Evolutionary conservation across 2,329 filamentous ascomycete genomes (phyloP).

Genomic region (Dryadomyces quercivorus): DNA sequence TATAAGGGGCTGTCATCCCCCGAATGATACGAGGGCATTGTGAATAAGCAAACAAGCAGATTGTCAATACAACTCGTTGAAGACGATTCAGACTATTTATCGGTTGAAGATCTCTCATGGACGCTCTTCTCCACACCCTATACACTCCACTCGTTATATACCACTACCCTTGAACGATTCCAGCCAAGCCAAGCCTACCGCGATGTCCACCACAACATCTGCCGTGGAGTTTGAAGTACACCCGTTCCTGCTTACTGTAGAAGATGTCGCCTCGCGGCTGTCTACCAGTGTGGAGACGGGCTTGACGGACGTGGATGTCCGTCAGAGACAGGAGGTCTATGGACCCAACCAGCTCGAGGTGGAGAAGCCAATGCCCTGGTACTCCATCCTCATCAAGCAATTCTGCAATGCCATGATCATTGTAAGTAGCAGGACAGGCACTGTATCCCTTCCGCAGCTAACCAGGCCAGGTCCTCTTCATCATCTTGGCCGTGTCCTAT

Average conservation of each 20-base stretch:
- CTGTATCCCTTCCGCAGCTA: constrained; percentile 8
- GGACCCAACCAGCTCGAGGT: constrained; percentile 61
- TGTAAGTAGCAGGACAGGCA: constrained; percentile 23
- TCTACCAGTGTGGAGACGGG: constrained; percentile 55
- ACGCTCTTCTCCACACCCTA: not conserved
- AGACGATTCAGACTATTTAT: no score
- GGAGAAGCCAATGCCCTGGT: constrained; percentile 53
- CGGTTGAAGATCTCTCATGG: not conserved
- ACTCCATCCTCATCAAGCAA: constrained; percentile 62
- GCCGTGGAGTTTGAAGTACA: not conserved
- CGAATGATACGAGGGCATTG: not conserved
- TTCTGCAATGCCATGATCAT: constrained; percentile 69
- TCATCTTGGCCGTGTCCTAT: constrained; percentile 64
- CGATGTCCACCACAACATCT: not conserved
- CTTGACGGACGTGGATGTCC: constrained; percentile 47
- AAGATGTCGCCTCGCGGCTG: constrained; percentile 50
- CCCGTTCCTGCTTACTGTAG: constrained; percentile 36
- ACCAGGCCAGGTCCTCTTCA: constrained; percentile 52
- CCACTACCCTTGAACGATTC: not conserved
- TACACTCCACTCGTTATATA: not conserved
- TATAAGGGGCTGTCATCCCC: not conserved
- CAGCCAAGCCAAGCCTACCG: not conserved
- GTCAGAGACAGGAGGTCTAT: constrained; percentile 44
- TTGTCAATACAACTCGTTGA: no score
- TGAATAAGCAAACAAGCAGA: not conserved